Base-by-base conservation (phyloP, 2,329 filamentous ascomycete species). In the Rhexocercosporidium sp. region DNA sequence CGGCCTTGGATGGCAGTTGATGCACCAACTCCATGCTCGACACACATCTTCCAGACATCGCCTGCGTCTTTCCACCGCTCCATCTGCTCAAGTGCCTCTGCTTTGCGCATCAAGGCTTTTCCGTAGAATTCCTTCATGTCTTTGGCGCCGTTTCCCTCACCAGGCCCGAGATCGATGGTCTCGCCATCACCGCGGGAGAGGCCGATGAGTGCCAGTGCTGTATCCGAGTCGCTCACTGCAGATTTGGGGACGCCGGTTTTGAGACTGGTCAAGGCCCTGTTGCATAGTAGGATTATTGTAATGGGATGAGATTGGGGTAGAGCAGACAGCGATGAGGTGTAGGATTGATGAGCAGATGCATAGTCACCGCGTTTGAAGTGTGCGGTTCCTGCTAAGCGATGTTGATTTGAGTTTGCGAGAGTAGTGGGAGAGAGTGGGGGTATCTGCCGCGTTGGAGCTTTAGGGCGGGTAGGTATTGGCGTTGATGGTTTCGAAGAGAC, bases 351-450 rank as follows among this genome's bases (percentile, higher is more conserved):
- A 0, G 96, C 96, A 11, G 92, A 86, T 20, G 92, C 91, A 78
- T 93, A 99, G 78, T 99, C 96, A 39, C 96, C 96, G 41, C 93
- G 89, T 80, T 97, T 98, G 82, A 97, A 98, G 71, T 96, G 92
- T 62, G 92, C 90, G 11, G 94, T 93, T 20, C 95, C 96, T 70
- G 90, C 89, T 57, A 90, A 85, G 16, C 96, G 91, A 74, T 96
- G 88, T 56, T 88, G 85, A n/a, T 91, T 90, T 11, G 93, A 97
- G 3, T 88, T 88, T 70, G 90, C 86, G 20, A 97, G 83, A 0
- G 90, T 89, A 7, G 88, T 85, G 1, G 89, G 81, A 3, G 92
- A 90, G 14, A 96, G 82, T 1, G 85, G 77, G 1, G 95, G 94
- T 39, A 85, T 81, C 18, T 78, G 79, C 61, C 87, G 82, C 8